These are phyloP conservation scores for Pestalotiopsis sp. DNA, from an alignment of 2,329 filamentous ascomycete genomes.

Conservation along the genomic window DNA sequence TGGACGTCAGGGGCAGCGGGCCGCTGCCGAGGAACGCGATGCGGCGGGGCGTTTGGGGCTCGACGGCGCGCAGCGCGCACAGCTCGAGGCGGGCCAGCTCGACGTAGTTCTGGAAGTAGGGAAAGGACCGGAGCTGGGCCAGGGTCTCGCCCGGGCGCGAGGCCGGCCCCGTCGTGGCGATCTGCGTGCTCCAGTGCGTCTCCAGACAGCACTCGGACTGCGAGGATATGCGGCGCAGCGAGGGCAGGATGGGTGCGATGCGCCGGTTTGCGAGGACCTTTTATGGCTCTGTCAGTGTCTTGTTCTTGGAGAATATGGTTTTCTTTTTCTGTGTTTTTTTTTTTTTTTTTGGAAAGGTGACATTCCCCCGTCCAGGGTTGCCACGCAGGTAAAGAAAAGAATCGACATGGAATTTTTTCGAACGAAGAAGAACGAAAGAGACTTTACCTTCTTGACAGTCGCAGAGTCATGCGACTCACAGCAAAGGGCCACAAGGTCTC, in stretches of 20 bases:
- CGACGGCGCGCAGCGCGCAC: constrained; percentile 39
- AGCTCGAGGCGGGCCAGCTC: constrained; percentile 50
- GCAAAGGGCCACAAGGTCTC: background rate
- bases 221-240: constrained; percentile 44
- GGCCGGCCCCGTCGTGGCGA: constrained; percentile 21
- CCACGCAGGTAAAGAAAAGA: background rate
- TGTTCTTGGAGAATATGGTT: too few species aligned
- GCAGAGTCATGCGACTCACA: constrained; percentile 5
- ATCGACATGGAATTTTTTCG: background rate
- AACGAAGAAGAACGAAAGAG: background rate
- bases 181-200: constrained; percentile 42
- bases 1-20: constrained; percentile 49
- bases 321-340: background rate
- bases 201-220: constrained; percentile 48
- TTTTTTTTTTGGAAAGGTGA: too few species aligned
- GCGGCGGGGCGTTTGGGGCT: constrained; percentile 27
- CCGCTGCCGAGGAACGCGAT: constrained; percentile 54
- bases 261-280: constrained; percentile 37
- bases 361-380: background rate
- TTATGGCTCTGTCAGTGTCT: background rate
- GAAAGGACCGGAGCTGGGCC: constrained; percentile 40
- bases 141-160: constrained; percentile 18
- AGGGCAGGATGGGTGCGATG: constrained; percentile 34
- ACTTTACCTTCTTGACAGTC: background rate
- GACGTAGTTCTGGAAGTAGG: constrained; percentile 52